Percentiles rank a stretch among this genome's conserved stretches.
Conservation (phyloP, 2,329 filamentous ascomycete species). For the Pseudocercospora cruenta region DNA sequence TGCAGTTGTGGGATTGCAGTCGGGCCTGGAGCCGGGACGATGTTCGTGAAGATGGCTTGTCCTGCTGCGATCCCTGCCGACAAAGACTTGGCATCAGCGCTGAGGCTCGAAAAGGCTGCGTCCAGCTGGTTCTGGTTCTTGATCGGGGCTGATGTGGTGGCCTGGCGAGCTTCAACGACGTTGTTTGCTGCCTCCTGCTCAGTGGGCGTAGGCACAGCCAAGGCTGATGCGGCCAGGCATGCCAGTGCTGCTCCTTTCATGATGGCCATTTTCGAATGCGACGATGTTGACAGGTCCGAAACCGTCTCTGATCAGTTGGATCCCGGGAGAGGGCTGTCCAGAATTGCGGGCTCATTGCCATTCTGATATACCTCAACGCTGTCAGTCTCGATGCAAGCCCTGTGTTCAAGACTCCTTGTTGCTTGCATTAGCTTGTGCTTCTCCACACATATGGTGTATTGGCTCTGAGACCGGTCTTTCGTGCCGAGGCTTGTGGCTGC, state of each 20-base stretch:
- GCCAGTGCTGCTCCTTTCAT: conserved; percentile 11
- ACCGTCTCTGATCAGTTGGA: background rate
- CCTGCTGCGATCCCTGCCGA: conserved; percentile 21
- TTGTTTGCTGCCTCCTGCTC: conserved; percentile 12
- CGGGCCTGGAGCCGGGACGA: conserved; percentile 30
- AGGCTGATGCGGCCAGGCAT: conserved; percentile 16
- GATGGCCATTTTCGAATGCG: conserved; percentile 2
- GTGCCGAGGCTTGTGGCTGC: background rate
- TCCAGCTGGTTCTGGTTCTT: conserved; percentile 25
- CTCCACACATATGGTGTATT: background rate
- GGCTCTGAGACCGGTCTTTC: background rate
- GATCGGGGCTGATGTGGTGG: conserved; percentile 16
- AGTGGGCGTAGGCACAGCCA: conserved; percentile 26
- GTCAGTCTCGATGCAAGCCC: background rate
- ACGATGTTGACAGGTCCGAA: background rate
- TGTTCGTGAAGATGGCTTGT: conserved; percentile 30
- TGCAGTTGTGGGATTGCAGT: conserved; percentile 25
- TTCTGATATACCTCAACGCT: background rate
- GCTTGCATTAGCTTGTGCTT: conserved; percentile 3
- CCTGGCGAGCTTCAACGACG: conserved; percentile 18
- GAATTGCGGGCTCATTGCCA: background rate
- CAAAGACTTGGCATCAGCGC: conserved; percentile 20
- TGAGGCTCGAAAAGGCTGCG: conserved; percentile 21
- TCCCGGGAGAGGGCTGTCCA: background rate
- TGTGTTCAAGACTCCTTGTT: background rate